A percentile compares a stretch with the other conserved stretches of the same genome.
Conservation (phyloP, 352 stramenopile species). For the Phytophthora pistaciae region DNA sequence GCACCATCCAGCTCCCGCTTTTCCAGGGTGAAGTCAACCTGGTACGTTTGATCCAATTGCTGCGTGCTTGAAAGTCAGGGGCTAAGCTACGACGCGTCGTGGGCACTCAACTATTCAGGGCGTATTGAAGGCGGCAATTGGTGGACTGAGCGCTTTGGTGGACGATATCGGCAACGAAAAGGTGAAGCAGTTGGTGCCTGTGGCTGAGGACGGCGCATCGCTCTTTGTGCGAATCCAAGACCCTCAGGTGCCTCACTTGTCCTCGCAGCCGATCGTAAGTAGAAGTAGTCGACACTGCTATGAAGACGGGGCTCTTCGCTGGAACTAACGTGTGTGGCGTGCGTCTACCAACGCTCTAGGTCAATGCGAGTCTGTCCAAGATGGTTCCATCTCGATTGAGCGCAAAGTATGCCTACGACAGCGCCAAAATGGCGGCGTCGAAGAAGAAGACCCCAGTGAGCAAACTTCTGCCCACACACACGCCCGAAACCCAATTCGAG, state of each 20-base stretch:
- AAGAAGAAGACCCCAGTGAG: conserved; percentile 76
- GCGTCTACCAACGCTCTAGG: conserved; percentile 14
- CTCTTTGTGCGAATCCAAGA: conserved; percentile 76
- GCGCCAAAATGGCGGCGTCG: conserved; percentile 41
- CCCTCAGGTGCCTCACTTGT: conserved; percentile 51
- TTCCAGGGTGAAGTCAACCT: conserved; percentile 71
- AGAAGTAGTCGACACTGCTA: background rate
- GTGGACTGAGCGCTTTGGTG: conserved; percentile 39
- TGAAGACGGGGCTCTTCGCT: background rate
- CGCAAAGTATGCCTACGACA: conserved; percentile 64
- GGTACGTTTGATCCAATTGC: conserved; percentile 34
- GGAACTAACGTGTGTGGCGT: background rate
- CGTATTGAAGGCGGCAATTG: conserved; percentile 35
- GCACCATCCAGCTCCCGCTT: conserved; percentile 66
- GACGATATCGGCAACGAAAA: conserved; percentile 57
- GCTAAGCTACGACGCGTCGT: background rate
- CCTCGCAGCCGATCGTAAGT: conserved; percentile 53
- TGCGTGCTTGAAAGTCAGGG: background rate
- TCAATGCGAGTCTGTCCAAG: conserved; percentile 39
- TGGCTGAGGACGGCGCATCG: conserved; percentile 55
- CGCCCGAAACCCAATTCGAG: conserved; percentile 64
- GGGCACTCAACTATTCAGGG: conserved; percentile 28
- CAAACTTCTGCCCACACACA: conserved; percentile 52
- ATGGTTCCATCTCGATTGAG: conserved; percentile 53
- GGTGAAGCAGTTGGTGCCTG: conserved; percentile 42